Evolutionary conservation across 2,329 filamentous ascomycete genomes (phyloP), one percentile per base, ranked within the genome.

Genomic region (Aspergillus pseudoterreus): DNA sequence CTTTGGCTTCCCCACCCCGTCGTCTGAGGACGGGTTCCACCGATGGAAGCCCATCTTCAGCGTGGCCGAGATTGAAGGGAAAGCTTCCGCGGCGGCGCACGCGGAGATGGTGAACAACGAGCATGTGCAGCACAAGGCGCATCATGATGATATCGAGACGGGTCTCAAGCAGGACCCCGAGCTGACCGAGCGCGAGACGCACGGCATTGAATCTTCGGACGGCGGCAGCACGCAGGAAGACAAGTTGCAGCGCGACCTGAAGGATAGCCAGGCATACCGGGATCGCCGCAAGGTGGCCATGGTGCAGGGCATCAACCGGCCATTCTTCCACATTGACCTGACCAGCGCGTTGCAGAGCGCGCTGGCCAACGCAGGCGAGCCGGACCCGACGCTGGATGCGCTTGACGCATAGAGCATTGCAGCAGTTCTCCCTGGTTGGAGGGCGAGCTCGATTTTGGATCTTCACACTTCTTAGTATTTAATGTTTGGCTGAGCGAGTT

Each of bases 1-100:
- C 11, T 97, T 97, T 64, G 92, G 92, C 1, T 91, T 87, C 67
- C 91, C 90, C 2, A 83, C 84, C 1, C 74, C 79, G 0, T 63
- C 75, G 11, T 77, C 76, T 12, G 78, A 76, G 52, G 78, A 75
- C 1, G 70, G 77, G 6, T 81, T 82, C 60, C 78, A 82, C 56
- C 82, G 88, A 53, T 97, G 92, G 92, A 92, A 90, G 68, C 89
- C 91, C n/a, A 91, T 97, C 58, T 97, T 96, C 78, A 91, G 84
- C 65, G 90, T 97, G 19, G 90, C 92, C 2, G 90, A 96, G 65
- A 84, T 95, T 57, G 84, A 90, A 55, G 87, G 90, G 17, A 75
- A 77, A 4, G 74, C 84, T 48, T 89, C 86, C 4, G 88, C 88
- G 0, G 86, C 87, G 1, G 83, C 83, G 0, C 77, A 77, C 6